Evolutionary conservation across 352 stramenopile genomes (phyloP), one percentile per base, ranked within the genome.

Genomic region (Saprolegnia parasitica): DNA sequence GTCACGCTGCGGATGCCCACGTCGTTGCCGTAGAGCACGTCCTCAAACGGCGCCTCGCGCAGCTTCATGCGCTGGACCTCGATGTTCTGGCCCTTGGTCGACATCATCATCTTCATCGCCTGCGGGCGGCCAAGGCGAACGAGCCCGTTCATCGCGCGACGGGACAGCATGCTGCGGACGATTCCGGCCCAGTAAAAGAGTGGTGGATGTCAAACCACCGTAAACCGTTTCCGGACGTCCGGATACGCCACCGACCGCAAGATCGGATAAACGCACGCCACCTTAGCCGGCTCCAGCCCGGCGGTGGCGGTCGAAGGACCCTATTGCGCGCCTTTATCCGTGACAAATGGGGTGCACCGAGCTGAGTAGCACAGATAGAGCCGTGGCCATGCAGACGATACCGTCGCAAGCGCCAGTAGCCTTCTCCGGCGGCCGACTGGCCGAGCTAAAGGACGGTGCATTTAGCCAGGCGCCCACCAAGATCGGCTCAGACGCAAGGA

Each of bases 11-110:
- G 86, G 71, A 91, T 75, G 68, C 78, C 80, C 35, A 83, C 84
- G 71, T 93, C 86, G 74, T 93, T 82, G 26, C 84, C 82, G 60
- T 90, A 93, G 29, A 87, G 37, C 60, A 93, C 88, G 65, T 91
- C 83, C 26, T 73, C 35, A 67, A 91, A 91, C 26, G 65, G 37
- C n/a, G 56, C 50, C n/a, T 72, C 50, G 29, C 46, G 45, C n/a
- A 56, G 56, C 65, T 72, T 65, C n/a, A 29, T 56, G 21, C 65
- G 65, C 35, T 72, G 29, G 6, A 49, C 37, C n/a, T 70, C 63
- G 32, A 61, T 49, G 23, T 70, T 26, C 10, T 55, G 63, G 26
- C 40, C 63, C 23, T 49, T 40, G 23, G 50, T 61, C 29, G 46
- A 62, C 49, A 70, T 42, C 9, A 39, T 20, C 15, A 52, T 52